Conservation (phyloP, 106 monocot genomes). For the Dactylorhiza incarnata region DNA sequence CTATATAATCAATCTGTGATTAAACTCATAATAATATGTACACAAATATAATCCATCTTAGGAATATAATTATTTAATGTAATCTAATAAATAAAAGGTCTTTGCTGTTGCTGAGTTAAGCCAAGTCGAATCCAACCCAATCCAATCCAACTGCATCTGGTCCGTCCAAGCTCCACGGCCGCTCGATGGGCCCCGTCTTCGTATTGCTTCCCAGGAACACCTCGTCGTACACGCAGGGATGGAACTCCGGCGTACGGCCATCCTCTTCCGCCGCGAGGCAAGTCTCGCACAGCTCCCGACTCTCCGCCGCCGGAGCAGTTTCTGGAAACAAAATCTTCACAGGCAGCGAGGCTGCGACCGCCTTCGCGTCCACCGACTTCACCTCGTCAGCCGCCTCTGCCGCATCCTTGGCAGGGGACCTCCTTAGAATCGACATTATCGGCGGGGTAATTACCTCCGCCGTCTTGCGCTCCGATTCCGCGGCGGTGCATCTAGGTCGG, state of each 20-base stretch:
- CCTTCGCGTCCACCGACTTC: not conserved
- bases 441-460: constrained; percentile 10
- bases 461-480: not conserved
- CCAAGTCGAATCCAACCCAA: too few species aligned
- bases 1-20: too few species aligned
- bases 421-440: constrained; percentile 34
- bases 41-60: too few species aligned
- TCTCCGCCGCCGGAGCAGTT: not conserved
- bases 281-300: constrained; percentile 23
- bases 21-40: too few species aligned
- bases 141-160: too few species aligned
- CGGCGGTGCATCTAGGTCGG: too few species aligned
- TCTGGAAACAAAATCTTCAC: constrained; percentile 5
- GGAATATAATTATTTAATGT: too few species aligned
- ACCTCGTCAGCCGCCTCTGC: not conserved
- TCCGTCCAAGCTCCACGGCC: too few species aligned
- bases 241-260: constrained; percentile 27
- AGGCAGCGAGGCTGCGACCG: not conserved
- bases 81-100: too few species aligned
- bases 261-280: constrained; percentile 23
- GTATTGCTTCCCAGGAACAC: constrained; percentile 37
- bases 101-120: too few species aligned
- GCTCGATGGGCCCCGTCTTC: constrained; percentile 47
- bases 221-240: constrained; percentile 41
- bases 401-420: too few species aligned